Evolutionary conservation across 228 moss, liverwort and hornwort genomes (phyloP).

Genomic region (Sphagnum fallax): DNA sequence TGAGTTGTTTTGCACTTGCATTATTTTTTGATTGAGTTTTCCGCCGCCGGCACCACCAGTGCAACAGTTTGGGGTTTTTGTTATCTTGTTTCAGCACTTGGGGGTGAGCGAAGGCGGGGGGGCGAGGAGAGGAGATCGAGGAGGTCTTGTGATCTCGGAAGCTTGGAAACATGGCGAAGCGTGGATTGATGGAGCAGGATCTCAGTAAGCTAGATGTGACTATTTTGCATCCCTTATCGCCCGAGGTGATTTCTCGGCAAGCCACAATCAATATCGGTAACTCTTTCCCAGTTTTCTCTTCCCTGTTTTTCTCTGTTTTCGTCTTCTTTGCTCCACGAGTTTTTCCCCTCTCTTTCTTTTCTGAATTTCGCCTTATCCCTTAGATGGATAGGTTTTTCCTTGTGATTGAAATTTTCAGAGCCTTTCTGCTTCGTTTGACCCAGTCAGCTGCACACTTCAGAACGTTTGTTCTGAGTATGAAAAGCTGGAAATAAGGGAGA

Average conservation of each 20-base stretch:
- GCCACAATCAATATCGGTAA: constrained; percentile 92
- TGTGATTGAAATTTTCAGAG: not conserved
- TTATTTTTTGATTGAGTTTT: too few species aligned
- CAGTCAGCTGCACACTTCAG: not conserved
- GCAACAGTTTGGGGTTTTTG: too few species aligned
- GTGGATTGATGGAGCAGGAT: constrained; percentile 98
- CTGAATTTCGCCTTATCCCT: not conserved
- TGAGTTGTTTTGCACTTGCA: too few species aligned
- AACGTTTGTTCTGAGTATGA: not conserved
- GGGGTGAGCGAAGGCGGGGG: too few species aligned
- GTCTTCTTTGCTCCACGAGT: too few species aligned
- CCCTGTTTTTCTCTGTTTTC: not conserved
- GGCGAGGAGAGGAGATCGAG: too few species aligned
- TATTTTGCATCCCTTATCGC: constrained; percentile 75
- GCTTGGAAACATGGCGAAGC: constrained; percentile 86
- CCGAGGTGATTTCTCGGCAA: constrained; percentile 90
- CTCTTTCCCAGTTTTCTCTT: not conserved
- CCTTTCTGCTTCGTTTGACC: not conserved
- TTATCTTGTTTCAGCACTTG: too few species aligned
- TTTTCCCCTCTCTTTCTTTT: too few species aligned
- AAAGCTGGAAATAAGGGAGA: too few species aligned
- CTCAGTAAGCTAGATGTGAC: constrained; percentile 76
- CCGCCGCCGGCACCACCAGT: too few species aligned
- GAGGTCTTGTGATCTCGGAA: too few species aligned
- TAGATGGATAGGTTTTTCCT: not conserved